Base-by-base conservation (phyloP, 2,329 filamentous ascomycete genomes). In the Cadophora gregata region DNA sequence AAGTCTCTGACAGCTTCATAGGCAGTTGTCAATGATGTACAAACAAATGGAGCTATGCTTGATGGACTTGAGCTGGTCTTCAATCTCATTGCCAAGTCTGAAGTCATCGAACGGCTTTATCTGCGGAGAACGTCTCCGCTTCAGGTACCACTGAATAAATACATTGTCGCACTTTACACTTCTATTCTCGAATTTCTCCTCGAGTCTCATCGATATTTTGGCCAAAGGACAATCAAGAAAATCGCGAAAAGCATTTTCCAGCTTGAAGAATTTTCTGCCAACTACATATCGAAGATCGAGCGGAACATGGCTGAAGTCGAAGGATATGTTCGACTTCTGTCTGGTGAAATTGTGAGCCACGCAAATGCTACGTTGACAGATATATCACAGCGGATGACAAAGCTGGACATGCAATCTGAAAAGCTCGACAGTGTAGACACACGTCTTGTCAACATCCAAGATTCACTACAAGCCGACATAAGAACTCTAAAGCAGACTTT, bases 211-310 rank as follows among this genome's bases (percentile, higher is more conserved):
- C 21, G 33, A 21, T 70, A 65, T 10, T 70, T 66, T 21, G n/a
- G 25, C 16, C 50, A 67, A 45, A 61, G 36, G 19, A 61, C 63
- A 5, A 33, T 55, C n/a, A 59, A 24, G 19, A 29, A 58, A 19
- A 48, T 68, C 29, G 25, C 60, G 16, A 68, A 66, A 21, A 66
- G 66, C n/a, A 70, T 64, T 19, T 59, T 67, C 21, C 36, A 66
- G n/a, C 14, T 61, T 24, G 61, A 64, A 47, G 60, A 56, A 9
- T n/a, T 31, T 45, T 36, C 65, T 21, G 59, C n/a, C 12, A 58
- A 38, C 38, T 53, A 48, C 7, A 33, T 65, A 31, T 36, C 60
- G 16, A 58, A 51, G 2, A 60, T 70, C 21, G 55, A 60, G 14
- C 10, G 31, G 16, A 63, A 62, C 10, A 27, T 47, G 58, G n/a